These are phyloP conservation scores for Hemileccinum impolitum DNA, from an alignment of 768 basidiomycete genomes.

Conservation along the genomic window DNA sequence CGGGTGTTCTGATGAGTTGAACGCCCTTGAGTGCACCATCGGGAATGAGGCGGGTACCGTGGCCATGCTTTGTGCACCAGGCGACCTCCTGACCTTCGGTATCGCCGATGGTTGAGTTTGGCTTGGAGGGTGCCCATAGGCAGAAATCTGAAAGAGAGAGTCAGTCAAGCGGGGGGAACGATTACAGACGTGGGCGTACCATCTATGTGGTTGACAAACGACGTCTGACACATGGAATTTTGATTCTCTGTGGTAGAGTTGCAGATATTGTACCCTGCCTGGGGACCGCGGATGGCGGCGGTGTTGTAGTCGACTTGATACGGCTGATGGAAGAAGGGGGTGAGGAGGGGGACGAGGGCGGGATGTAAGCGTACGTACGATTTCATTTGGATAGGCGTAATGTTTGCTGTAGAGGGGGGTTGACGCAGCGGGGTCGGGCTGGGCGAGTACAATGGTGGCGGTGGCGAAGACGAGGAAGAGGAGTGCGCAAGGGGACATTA, in stretches of 20 bases:
- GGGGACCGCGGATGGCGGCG: conserved; percentile 47
- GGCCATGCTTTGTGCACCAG: conserved; percentile 70
- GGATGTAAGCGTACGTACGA: conserved; percentile 32
- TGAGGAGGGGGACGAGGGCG: not conserved
- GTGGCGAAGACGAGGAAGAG: conserved; percentile 17
- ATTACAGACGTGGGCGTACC: conserved; percentile 23
- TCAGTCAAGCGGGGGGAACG: not conserved
- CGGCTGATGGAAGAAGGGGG: conserved; percentile 38
- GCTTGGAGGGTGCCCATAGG: conserved; percentile 55
- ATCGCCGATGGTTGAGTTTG: conserved; percentile 55
- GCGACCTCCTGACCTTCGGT: conserved; percentile 71
- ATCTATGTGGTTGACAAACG: conserved; percentile 55
- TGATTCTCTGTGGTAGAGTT: conserved; percentile 64
- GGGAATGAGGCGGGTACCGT: conserved; percentile 75
- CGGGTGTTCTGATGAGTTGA: conserved; percentile 57
- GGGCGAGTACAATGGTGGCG: conserved; percentile 31
- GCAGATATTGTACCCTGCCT: conserved; percentile 64
- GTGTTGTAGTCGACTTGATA: conserved; percentile 45
- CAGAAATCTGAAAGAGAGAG: conserved; percentile 54
- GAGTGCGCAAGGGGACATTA: not conserved
- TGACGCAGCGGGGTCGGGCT: conserved; percentile 39
- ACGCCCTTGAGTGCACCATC: conserved; percentile 58
- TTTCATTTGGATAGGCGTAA: conserved; percentile 41
- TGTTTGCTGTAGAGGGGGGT: conserved; percentile 46
- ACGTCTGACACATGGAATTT: conserved; percentile 66